Percentiles rank a stretch among this genome's conserved stretches.
Evolutionary conservation across 176 grass and related monocot genomes (phyloP).

Genomic region (Avena sativa): DNA sequence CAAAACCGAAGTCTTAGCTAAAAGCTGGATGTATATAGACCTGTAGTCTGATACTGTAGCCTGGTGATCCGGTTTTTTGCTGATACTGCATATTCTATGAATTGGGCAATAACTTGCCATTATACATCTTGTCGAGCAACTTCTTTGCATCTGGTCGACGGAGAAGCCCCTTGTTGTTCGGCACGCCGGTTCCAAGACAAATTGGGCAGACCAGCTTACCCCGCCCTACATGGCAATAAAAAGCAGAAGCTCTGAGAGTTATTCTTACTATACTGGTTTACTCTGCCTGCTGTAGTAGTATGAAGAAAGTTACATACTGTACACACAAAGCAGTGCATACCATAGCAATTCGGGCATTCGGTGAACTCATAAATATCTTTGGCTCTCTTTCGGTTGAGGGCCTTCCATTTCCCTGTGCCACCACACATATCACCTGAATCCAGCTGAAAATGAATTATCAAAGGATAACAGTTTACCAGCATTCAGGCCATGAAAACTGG

Average conservation of each 20-base stretch:
- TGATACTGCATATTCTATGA: slow-evolving; percentile 40
- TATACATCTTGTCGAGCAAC: slow-evolving; percentile 96
- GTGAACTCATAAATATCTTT: slow-evolving; percentile 99
- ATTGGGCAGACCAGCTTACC: slow-evolving; percentile 91
- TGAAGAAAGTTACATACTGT: neutral
- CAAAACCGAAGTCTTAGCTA: neutral
- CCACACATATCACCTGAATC: slow-evolving; percentile 96
- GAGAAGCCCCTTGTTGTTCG: slow-evolving; percentile 92
- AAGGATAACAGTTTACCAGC: neutral
- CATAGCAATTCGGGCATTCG: slow-evolving; percentile 98
- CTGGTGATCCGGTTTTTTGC: neutral
- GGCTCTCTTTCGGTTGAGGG: slow-evolving; percentile 93
- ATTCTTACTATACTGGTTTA: neutral
- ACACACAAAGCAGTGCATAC: slow-evolving; percentile 43
- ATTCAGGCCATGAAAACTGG: neutral
- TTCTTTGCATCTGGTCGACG: slow-evolving; percentile 76
- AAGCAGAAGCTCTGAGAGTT: neutral
- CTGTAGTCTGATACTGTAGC: neutral
- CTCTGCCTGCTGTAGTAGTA: neutral
- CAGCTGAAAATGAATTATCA: slow-evolving; percentile 34
- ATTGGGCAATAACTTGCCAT: slow-evolving; percentile 77
- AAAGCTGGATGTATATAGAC: neutral
- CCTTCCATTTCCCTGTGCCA: slow-evolving; percentile 99
- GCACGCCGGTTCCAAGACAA: slow-evolving; percentile 88
- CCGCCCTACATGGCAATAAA: slow-evolving; percentile 54